These are phyloP conservation scores for Globisporangium cederbergense DNA, from an alignment of 352 stramenopile species.

Conservation along the genomic window DNA sequence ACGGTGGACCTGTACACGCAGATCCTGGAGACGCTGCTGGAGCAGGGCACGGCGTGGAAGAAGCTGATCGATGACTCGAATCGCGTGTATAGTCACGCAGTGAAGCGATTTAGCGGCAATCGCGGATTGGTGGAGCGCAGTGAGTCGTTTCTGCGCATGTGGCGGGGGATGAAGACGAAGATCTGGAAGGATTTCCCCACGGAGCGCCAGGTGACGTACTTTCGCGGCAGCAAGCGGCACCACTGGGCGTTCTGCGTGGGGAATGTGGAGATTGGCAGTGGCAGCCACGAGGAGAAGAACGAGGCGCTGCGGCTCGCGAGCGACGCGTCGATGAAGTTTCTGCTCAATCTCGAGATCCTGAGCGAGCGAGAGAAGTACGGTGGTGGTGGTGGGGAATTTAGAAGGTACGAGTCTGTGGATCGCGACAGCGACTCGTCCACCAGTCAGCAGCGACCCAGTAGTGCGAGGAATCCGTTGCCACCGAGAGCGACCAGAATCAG, in stretches of 20 bases:
- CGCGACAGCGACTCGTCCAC: conserved; percentile 4
- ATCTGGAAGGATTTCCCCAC: conserved; percentile 29
- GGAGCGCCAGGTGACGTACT: conserved; percentile 47
- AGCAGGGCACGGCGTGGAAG: conserved; percentile 43
- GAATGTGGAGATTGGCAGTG: conserved; percentile 68
- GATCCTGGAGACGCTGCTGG: conserved; percentile 44
- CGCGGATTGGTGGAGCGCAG: conserved; percentile 22
- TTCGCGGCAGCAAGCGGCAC: conserved; percentile 38
- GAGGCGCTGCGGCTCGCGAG: conserved; percentile 46
- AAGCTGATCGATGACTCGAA: conserved; percentile 39
- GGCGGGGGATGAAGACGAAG: conserved; percentile 45
- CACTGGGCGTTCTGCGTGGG: conserved; percentile 65
- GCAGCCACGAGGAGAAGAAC: conserved; percentile 50
- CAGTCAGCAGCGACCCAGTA: background rate
- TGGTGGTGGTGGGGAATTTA: background rate
- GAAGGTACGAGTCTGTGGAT: background rate
- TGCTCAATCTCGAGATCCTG: conserved; percentile 26
- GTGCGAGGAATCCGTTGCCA: background rate
- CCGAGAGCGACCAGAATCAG: background rate
- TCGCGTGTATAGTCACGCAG: conserved; percentile 17
- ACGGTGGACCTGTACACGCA: conserved; percentile 42
- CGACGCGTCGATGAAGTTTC: conserved; percentile 37
- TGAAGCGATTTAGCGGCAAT: conserved; percentile 13
- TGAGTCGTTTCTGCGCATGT: conserved; percentile 46
- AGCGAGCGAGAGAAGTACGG: conserved; percentile 9